These are phyloP conservation scores for Apiospora kogelbergensis DNA, from an alignment of 2,329 filamentous ascomycete genomes.

Conservation along the genomic window DNA sequence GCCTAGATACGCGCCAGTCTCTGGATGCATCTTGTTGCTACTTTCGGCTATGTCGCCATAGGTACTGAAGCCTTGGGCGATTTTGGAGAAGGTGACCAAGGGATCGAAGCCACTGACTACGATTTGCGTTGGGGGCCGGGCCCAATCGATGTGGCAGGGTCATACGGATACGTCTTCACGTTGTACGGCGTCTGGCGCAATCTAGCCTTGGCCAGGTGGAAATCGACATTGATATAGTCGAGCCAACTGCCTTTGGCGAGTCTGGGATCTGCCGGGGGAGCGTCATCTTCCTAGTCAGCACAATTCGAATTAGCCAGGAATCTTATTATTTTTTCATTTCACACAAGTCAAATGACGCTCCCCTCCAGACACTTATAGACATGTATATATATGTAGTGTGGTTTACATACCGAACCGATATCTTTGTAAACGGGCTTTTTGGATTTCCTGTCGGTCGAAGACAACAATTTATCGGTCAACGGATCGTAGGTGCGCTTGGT, in stretches of 20 bases:
- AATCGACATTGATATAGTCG: slow-evolving; percentile 69
- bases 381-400: slow-evolving; percentile 33
- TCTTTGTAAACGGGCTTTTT: slow-evolving; percentile 62
- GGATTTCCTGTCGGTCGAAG: slow-evolving; percentile 56
- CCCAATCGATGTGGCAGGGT: slow-evolving; percentile 79
- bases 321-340: slow-evolving; percentile 29
- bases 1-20: slow-evolving; percentile 90
- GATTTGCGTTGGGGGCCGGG: slow-evolving; percentile 88
- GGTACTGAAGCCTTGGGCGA: slow-evolving; percentile 72
- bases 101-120: slow-evolving; percentile 97
- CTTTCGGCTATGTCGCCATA: slow-evolving; percentile 89
- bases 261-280: slow-evolving; percentile 79
- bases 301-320: slow-evolving; percentile 52
- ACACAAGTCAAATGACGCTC: slow-evolving; percentile 59
- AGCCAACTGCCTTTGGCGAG: slow-evolving; percentile 66
- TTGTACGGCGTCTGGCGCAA: slow-evolving; percentile 74
- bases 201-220: slow-evolving; percentile 69
- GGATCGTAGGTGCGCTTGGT: slow-evolving; percentile 63
- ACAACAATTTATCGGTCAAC: slow-evolving; percentile 36
- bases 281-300: slow-evolving; percentile 72
- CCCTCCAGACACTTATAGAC: slow-evolving; percentile 39
- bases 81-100: slow-evolving; percentile 74
- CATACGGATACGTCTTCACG: slow-evolving; percentile 78
- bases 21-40: slow-evolving; percentile 92
- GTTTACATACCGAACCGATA: slow-evolving; percentile 66